A percentile compares a stretch with the other conserved stretches of the same genome.
These are phyloP conservation scores for Vanilla planifolia DNA, from an alignment of 106 monocot species.

Conservation along the genomic window DNA sequence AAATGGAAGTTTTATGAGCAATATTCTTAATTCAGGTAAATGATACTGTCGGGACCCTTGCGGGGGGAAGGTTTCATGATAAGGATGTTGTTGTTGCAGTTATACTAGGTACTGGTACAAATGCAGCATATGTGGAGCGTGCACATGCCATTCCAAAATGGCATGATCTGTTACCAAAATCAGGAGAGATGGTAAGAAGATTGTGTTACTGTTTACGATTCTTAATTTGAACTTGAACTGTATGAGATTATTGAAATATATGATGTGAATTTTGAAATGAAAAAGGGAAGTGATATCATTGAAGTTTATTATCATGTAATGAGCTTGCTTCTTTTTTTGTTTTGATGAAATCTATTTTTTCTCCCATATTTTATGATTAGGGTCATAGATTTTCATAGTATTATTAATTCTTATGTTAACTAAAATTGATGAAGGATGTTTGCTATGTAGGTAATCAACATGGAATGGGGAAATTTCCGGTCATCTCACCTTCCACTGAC, in stretches of 20 bases:
- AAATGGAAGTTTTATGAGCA: neutral
- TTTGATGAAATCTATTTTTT: neutral
- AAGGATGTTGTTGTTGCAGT: constrained; percentile 87
- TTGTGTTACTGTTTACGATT: neutral
- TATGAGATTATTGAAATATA: neutral
- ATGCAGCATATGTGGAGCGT: constrained; percentile 95
- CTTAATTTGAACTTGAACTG: neutral
- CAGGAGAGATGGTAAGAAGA: constrained; percentile 85
- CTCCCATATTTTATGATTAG: no score
- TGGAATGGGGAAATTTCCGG: constrained; percentile 98
- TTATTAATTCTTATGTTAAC: no score
- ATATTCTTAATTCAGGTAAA: constrained; percentile 52
- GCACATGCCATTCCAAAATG: constrained; percentile 92
- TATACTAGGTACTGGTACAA: constrained; percentile 94
- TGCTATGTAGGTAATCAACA: constrained; percentile 79
- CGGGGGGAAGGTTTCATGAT: constrained; percentile 80
- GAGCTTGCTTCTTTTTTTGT: neutral
- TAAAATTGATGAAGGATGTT: neutral
- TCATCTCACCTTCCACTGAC: constrained; percentile 80
- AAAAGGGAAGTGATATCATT: neutral
- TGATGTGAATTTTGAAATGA: neutral
- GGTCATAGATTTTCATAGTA: no score
- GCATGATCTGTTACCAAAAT: constrained; percentile 74
- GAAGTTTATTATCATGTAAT: neutral
- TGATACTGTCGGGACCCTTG: constrained; percentile 92